A percentile compares a stretch with the other conserved stretches of the same genome.
Evolutionary conservation across 805 yeast genomes (phyloP).

Genomic region (Suhomyces sp.): DNA sequence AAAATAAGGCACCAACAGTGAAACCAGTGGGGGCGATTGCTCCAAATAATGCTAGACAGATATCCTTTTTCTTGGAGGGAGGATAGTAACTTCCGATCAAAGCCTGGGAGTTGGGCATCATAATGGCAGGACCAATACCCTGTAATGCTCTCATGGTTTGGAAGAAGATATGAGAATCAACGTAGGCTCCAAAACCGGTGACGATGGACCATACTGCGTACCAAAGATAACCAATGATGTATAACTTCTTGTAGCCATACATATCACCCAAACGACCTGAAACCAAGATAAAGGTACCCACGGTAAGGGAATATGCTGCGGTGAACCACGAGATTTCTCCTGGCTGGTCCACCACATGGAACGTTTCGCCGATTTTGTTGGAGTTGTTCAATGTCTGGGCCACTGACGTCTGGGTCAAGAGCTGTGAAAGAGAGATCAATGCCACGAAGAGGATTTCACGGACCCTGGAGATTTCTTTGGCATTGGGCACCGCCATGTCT

Average conservation of each 20-base stretch:
- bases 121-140: conserved; percentile 36
- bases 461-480: conserved; percentile 22
- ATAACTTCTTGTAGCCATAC: conserved; percentile 33
- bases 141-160: conserved; percentile 32
- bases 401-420: conserved; percentile 30
- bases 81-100: conserved; percentile 33
- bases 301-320: conserved; percentile 33
- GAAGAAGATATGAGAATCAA: conserved; percentile 24
- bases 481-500: no score
- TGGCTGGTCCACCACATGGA: conserved; percentile 21
- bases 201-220: conserved; percentile 23
- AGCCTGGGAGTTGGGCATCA: conserved; percentile 36
- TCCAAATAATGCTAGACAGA: conserved; percentile 30
- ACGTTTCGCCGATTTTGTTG: conserved; percentile 19
- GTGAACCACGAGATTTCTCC: conserved; percentile 39
- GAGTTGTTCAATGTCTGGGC: conserved; percentile 27
- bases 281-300: conserved; percentile 36
- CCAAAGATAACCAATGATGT: conserved; percentile 24
- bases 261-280: conserved; percentile 37
- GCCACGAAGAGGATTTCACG: conserved; percentile 25
- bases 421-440: conserved; percentile 26
- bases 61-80: conserved; percentile 16
- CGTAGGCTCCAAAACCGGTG: conserved; percentile 27
- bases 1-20: conserved; percentile 27
- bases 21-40: conserved; percentile 38